A percentile compares a stretch with the other conserved stretches of the same genome.
These are phyloP conservation scores for Trichoderma arundinaceum DNA, from an alignment of 2,329 filamentous ascomycete genomes.

Conservation along the genomic window DNA sequence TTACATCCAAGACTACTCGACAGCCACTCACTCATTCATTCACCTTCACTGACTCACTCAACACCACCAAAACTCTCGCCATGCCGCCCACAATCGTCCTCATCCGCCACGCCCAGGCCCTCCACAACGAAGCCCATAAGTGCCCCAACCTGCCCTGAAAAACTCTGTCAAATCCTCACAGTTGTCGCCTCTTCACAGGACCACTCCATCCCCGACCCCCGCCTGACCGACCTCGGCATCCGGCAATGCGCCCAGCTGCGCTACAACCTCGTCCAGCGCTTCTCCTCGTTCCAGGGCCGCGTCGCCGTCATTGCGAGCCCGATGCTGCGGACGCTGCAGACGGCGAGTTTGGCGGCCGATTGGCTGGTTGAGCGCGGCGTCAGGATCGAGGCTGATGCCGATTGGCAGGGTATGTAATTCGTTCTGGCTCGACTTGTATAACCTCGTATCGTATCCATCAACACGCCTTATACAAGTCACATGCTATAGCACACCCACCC, in stretches of 20 bases:
- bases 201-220: slow-evolving; percentile 56
- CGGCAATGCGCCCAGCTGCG: slow-evolving; percentile 55
- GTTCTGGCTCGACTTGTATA: neutral
- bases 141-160: slow-evolving; percentile 34
- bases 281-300: slow-evolving; percentile 41
- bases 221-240: slow-evolving; percentile 55
- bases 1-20: no score
- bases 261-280: slow-evolving; percentile 49
- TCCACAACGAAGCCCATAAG: slow-evolving; percentile 61
- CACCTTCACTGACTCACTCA: neutral
- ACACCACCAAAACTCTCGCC: neutral
- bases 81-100: slow-evolving; percentile 72
- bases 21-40: neutral
- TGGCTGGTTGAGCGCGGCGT: slow-evolving; percentile 63
- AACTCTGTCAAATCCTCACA: neutral
- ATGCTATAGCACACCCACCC: no score
- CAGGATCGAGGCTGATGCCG: slow-evolving; percentile 61
- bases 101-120: slow-evolving; percentile 83
- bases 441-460: neutral
- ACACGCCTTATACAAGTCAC: no score
- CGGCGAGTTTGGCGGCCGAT: slow-evolving; percentile 61
- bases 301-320: slow-evolving; percentile 65
- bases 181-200: slow-evolving; percentile 47
- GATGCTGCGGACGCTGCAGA: slow-evolving; percentile 70
- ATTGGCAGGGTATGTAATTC: slow-evolving; percentile 64